These are phyloP conservation scores for Glutinoglossum americanum DNA, from an alignment of 495 filamentous ascomycete genomes.

Conservation along the genomic window DNA sequence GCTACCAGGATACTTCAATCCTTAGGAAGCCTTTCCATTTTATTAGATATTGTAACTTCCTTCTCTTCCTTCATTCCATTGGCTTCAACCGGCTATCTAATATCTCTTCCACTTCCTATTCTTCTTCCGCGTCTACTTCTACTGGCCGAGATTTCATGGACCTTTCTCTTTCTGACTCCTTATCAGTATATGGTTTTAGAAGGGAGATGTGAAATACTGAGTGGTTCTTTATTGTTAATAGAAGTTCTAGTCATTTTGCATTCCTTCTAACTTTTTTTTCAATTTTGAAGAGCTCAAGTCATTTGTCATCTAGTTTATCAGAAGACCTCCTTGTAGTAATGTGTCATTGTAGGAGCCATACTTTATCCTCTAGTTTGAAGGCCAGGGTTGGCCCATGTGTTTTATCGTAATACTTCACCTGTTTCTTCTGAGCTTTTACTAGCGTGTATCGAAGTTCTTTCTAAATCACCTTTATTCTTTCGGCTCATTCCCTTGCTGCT, in stretches of 20 bases:
- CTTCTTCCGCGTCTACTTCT: not conserved
- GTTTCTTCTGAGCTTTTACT: not conserved
- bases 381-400: not conserved
- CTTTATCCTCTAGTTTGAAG: not conserved
- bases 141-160: not conserved
- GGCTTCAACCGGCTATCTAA: too few species aligned
- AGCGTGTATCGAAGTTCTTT: not conserved
- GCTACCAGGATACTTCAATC: too few species aligned
- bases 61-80: not conserved
- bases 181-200: not conserved
- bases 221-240: not conserved
- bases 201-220: not conserved
- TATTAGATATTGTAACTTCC: not conserved
- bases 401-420: conserved; percentile 1
- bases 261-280: not conserved
- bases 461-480: not conserved
- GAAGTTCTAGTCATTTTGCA: not conserved
- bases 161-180: not conserved
- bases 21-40: too few species aligned
- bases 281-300: not conserved
- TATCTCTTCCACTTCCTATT: not conserved
- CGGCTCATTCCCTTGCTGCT: not conserved
- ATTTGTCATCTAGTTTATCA: not conserved
- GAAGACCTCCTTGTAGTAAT: not conserved
- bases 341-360: not conserved